Evolutionary conservation across 73 alveolate genomes (phyloP), one percentile per base, ranked within the genome.

Genomic region (Stentor coeruleus): DNA sequence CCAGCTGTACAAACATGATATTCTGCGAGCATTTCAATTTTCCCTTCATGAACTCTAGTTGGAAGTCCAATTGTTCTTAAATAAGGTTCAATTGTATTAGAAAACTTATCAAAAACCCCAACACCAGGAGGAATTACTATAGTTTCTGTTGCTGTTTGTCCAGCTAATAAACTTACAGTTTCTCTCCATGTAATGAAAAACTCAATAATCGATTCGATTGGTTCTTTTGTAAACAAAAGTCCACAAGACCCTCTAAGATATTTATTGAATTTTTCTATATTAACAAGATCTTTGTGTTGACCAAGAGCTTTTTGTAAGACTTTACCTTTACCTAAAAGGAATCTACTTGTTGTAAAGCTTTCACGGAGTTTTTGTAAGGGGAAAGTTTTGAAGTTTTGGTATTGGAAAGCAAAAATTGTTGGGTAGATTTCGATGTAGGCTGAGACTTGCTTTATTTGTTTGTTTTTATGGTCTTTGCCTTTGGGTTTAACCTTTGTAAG

Each of bases 401-500:
- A 90, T 1, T 84, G 74, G 57, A 93, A 87, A 6, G 86, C 97
- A 74, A 80, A 91, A 81, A 94, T 87, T 40, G 88, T 76, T 86
- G 86, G 88, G 84, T 75, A 93, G 79, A 88, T 85, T 28, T 86
- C 87, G 75, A 91, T 84, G 39, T 88, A 91, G 73, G 91, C 92
- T 36, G 89, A 93, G 59, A 93, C 87, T 59, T 86, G 88, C 84
- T 86, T 89, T 3, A 93, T 93, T 66, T 89, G 85, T 38, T 91
- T 75, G 59, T 89, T 92, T 86, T 91, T 93, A 59, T 87, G 92
- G n/a, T 89, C 94, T 58, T 90, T 90, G 35, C 96, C 98, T 87
- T 91, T 91, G 74, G 89, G 93, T 73, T 91, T 93, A 74, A 93
- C 98, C 83, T 91, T 91, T 60, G 98, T 91, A 39, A 93, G 90